Base-by-base conservation (phyloP, 345 rosid genomes). In the Sonneratia alba region DNA sequence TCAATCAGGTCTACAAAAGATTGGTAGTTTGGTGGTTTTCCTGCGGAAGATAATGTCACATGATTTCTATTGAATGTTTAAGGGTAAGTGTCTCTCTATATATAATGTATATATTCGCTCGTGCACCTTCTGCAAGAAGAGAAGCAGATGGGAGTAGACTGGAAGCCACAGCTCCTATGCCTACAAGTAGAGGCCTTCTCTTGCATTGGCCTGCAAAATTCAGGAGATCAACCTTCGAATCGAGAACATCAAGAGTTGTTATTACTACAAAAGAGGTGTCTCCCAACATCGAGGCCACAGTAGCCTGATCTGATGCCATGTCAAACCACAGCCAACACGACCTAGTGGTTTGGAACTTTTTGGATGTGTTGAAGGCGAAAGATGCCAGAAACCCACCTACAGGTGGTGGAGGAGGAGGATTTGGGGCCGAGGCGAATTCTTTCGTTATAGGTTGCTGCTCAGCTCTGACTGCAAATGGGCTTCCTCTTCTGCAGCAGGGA, bases 71-170 rank as follows among this genome's bases (percentile, higher is more conserved):
- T 62, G 37, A 10, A 27, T 62, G 37, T 32, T 22, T 24, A n/a
- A 24, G 3, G 1, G 13, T 10, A 49, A 0, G 10, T 42, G 2
- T 42, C 3, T 42, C 45, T 7, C 24, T 11, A 24, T 13, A 8
- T 24, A 61, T 32, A 62, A 11, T 57, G 63, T 57, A 4, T 24
- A 62, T 27, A 34, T 62, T 61, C 22, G 65, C 15, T 19, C 10
- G 27, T 32, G 36, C 75, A 88, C 97, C 98, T 88, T 84, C 84
- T 78, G 95, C 98, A 7, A 85, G 81, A 71, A 89, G 85, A 27
- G 85, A 66, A 48, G 51, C 79, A 47, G 80, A 78, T 12, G 89
- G 88, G 62, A 85, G n/a, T 56, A 87, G 81, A 72, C 78, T 79
- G 57, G 87, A 81, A n/a, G 87, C 7, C 45, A 90, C 57, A 18